Conservation (phyloP, 2,329 filamentous ascomycete species). For the Aspergillus intermedius region DNA sequence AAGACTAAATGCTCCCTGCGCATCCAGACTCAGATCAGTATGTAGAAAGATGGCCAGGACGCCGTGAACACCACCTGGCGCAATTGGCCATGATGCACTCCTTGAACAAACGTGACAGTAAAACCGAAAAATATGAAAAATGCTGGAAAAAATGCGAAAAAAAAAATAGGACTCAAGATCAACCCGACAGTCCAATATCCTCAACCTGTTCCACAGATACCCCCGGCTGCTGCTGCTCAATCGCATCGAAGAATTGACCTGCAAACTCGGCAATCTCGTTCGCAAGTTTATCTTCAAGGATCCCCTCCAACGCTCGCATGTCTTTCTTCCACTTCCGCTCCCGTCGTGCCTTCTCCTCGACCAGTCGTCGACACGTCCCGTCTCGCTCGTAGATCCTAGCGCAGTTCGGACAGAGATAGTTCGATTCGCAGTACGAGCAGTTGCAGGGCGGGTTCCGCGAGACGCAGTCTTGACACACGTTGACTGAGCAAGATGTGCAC, state of each 20-base stretch:
- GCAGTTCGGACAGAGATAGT: conserved; percentile 42
- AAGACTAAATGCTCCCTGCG: background rate
- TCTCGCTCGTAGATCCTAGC: conserved; percentile 32
- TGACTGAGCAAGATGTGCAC: conserved; percentile 40
- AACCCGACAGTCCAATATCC: conserved; percentile 3
- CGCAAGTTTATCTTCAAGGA: conserved; percentile 35
- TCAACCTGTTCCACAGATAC: conserved; percentile 4
- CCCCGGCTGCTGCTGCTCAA: conserved; percentile 12
- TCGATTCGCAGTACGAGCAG: conserved; percentile 38
- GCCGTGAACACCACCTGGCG: background rate
- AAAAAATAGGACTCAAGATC: background rate
- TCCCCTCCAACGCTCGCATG: conserved; percentile 34
- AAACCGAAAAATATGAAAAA: background rate
- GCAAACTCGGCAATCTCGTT: conserved; percentile 38
- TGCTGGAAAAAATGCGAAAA: background rate
- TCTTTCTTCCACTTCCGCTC: conserved; percentile 37
- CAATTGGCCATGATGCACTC: background rate
- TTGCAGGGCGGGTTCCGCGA: conserved; percentile 35
- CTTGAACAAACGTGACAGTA: background rate
- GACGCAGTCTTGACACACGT: conserved; percentile 42
- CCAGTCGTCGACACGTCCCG: conserved; percentile 32
- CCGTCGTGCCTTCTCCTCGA: conserved; percentile 32
- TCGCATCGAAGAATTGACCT: conserved; percentile 32
- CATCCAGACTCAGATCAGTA: background rate
- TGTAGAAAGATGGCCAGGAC: background rate